Evolutionary conservation across 176 grass and related monocot species (phyloP).

Genomic region (Carex scoparia): DNA sequence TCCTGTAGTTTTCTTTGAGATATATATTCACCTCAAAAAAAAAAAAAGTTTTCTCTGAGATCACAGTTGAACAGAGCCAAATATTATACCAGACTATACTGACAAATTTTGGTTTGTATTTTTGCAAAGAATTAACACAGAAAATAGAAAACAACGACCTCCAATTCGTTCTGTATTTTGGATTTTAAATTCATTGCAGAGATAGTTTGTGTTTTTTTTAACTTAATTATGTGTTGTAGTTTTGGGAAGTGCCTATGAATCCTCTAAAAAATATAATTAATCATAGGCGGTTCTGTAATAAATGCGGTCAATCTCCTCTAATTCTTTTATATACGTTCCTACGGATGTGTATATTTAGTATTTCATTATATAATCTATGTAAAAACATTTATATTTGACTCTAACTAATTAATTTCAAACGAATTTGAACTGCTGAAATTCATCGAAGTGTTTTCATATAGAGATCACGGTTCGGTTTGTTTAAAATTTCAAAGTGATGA

Average conservation of each 20-base stretch:
- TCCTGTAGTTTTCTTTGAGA: background rate
- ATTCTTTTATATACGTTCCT: too few species aligned
- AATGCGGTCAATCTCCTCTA: background rate
- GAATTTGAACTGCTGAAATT: too few species aligned
- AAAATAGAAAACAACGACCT: background rate
- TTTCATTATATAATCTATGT: too few species aligned
- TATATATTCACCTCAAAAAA: too few species aligned
- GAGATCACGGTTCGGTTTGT: too few species aligned
- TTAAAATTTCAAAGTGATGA: too few species aligned
- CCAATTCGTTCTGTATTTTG: background rate
- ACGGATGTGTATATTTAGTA: too few species aligned
- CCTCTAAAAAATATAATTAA: background rate
- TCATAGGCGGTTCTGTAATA: background rate
- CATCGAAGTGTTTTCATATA: too few species aligned
- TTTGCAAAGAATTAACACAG: background rate
- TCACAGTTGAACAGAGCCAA: background rate
- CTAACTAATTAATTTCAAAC: too few species aligned
- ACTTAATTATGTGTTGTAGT: background rate
- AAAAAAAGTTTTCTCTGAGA: background rate
- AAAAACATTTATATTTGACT: too few species aligned
- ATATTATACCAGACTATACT: conserved; percentile 1
- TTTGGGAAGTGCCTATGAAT: background rate
- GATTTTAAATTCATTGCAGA: background rate
- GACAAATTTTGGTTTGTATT: background rate
- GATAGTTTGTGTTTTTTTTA: background rate